phyloP scores from a whole-genome alignment of 2,329 filamentous ascomycete species.

The Aspergillus floridensis region DNA sequence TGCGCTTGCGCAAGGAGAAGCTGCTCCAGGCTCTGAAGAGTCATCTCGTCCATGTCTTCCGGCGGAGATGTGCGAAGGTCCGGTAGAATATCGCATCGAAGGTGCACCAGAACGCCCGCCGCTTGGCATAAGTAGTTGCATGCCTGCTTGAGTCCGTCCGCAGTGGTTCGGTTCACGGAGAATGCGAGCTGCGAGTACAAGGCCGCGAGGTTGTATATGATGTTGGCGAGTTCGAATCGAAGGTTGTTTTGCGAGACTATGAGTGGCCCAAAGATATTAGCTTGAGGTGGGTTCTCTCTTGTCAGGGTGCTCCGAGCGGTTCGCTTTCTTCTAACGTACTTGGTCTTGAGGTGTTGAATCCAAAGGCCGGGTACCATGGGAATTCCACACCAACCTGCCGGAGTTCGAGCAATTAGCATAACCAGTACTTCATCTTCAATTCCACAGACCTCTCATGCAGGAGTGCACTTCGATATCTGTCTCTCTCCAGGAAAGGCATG shows the following conservation, averaged over 20 bases:
- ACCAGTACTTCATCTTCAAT: not conserved
- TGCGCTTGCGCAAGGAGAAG: conserved; percentile 89
- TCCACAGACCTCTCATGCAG: not conserved
- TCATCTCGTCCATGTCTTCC: conserved; percentile 92
- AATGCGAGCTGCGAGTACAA: conserved; percentile 91
- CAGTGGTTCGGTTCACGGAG: conserved; percentile 70
- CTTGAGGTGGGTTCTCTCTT: not conserved
- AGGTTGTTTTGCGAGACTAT: conserved; percentile 63
- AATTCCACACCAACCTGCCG: conserved; percentile 85
- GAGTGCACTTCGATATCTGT: not conserved
- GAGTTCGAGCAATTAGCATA: conserved; percentile 2
- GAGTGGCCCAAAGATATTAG: not conserved
- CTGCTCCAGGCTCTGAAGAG: conserved; percentile 76
- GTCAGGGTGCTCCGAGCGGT: too few relatives aligned
- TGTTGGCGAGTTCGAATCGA: conserved; percentile 82
- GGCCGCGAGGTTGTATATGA: conserved; percentile 89
- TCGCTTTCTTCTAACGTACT: conserved; percentile 30
- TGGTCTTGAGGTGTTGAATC: conserved; percentile 79
- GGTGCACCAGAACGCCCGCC: conserved; percentile 77
- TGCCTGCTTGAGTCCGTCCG: conserved; percentile 81
- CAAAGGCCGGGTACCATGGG: conserved; percentile 90
- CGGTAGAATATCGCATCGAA: conserved; percentile 73
- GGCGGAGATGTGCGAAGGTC: conserved; percentile 81
- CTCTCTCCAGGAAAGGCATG: not conserved
- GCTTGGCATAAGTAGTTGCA: conserved; percentile 87